phyloP scores from a whole-genome alignment of 1,284 basidiomycete genomes.

The Dichomitus squalens region DNA sequence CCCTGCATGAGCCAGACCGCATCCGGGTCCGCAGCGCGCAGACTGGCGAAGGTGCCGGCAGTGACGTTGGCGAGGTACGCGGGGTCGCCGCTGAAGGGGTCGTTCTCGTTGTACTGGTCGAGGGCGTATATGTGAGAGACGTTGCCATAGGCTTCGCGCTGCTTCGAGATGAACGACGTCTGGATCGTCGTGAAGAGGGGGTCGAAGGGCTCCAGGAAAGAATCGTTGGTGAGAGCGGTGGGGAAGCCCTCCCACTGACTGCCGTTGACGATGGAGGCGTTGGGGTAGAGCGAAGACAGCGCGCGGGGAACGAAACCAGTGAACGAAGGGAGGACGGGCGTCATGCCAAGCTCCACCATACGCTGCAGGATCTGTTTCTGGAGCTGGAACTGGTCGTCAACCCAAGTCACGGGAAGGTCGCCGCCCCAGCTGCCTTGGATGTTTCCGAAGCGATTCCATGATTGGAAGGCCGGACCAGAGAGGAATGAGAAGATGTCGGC shows the following conservation, averaged over 20 bases:
- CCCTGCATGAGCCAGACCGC: conserved; percentile 49
- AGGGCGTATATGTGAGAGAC: conserved; percentile 46
- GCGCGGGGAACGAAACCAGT: conserved; percentile 45
- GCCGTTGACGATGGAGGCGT: conserved; percentile 40
- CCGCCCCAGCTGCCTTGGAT: conserved; percentile 45
- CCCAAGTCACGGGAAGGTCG: conserved; percentile 39
- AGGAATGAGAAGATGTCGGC: conserved; percentile 39
- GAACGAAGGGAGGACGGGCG: conserved; percentile 45
- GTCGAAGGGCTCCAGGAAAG: conserved; percentile 47
- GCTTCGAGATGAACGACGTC: conserved; percentile 44
- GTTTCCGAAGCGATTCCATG: conserved; percentile 48
- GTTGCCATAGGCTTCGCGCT: conserved; percentile 40
- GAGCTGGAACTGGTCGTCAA: conserved; percentile 42
- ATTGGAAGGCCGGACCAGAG: conserved; percentile 45
- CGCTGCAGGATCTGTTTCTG: conserved; percentile 42
- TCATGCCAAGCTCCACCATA: conserved; percentile 49
- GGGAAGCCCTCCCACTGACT: conserved; percentile 41
- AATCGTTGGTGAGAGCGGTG: conserved; percentile 35
- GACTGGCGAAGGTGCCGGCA: conserved; percentile 37
- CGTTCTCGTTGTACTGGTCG: conserved; percentile 50
- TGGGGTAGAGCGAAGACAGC: conserved; percentile 36
- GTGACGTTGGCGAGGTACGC: conserved; percentile 40
- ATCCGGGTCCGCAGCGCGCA: conserved; percentile 42
- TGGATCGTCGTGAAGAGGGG: conserved; percentile 41
- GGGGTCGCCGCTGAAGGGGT: conserved; percentile 38